Evolutionary conservation across 371 early-diverging fungal genomes (phyloP), one percentile per base, ranked within the genome.

Genomic region (Rhizomucor miehei): DNA sequence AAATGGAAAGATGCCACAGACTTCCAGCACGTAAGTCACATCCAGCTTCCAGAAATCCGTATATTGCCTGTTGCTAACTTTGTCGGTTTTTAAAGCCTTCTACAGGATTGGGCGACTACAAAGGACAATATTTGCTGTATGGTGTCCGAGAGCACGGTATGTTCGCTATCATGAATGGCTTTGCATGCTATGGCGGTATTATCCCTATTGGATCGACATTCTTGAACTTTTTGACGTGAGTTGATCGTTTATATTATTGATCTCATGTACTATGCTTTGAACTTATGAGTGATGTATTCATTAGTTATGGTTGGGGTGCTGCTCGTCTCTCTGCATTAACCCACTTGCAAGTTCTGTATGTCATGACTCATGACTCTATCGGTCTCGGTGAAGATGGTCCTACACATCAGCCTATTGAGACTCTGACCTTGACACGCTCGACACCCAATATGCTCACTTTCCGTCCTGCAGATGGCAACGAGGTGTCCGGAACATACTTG

Each of bases 131-230:
- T 68, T 58, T 99, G 56, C 89, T 93, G 51, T 99, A 84, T 69
- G 99, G 99, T 76, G 96, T 99, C 45, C 92, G 99, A 72, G 99
- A 99, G 75, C 99, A 99, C 73, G 97, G 89, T 44, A 99, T 99
- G 99, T 89, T 90, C 51, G 98, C 93, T 44, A 84, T 93, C 54
- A 86, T 91, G 81, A 99, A 99, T 77, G 99, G 99, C 51, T 73
- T 99, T 53, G 68, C 88, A 40, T 90, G 94, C 20, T 97, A 96
- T 66, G 71, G 70, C 48, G 88, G 82, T 38, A 69, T 90, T 46
- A 89, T 96, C 62, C 97, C 98, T 10, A 95, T 90, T 57, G 92
- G 92, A 36, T 90, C 93, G 51, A 98, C 99, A 13, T 99, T 99
- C 85, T 82, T 99, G 54, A 98, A 98, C 87, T 99, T 99, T 68